Evolutionary conservation across 768 basidiomycete species (phyloP).

Genomic region (Zangia roseola): DNA sequence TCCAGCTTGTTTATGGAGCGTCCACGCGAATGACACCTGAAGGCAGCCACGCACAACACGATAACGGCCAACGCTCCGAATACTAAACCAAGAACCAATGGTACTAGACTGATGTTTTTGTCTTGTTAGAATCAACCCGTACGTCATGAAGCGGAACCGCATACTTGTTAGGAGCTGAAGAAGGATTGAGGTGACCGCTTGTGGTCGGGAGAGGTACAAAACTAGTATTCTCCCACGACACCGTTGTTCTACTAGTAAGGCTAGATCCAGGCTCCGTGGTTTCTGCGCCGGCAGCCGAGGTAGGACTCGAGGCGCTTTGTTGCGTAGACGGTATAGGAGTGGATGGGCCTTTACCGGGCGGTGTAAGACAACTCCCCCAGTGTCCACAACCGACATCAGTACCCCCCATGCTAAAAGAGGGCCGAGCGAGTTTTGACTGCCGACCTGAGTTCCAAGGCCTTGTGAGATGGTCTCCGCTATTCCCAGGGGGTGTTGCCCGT

Average conservation of each 20-base stretch:
- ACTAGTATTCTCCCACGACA: neutral
- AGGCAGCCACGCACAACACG: slow-evolving; percentile 6
- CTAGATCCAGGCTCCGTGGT: neutral
- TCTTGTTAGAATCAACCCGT: neutral
- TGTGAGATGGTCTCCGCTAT: neutral
- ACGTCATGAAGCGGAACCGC: neutral
- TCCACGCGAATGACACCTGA: slow-evolving; percentile 1
- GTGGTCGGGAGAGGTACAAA: slow-evolving; percentile 3
- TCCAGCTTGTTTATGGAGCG: neutral
- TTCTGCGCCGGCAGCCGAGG: neutral
- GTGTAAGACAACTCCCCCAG: neutral
- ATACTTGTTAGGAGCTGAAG: slow-evolving; percentile 9
- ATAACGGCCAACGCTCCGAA: slow-evolving; percentile 6
- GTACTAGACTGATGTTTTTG: slow-evolving; percentile 5
- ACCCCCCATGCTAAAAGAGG: neutral
- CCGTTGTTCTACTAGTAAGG: slow-evolving; percentile 5
- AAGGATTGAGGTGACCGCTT: neutral
- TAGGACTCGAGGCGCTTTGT: neutral
- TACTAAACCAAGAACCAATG: slow-evolving; percentile 10
- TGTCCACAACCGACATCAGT: neutral
- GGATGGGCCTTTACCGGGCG: too few relatives aligned
- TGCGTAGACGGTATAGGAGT: neutral
- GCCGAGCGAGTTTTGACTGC: neutral
- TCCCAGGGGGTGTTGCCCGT: neutral
- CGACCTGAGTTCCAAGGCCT: neutral